Conservation (phyloP, 257 asterid genomes). For the Nicotiana tabacum region DNA sequence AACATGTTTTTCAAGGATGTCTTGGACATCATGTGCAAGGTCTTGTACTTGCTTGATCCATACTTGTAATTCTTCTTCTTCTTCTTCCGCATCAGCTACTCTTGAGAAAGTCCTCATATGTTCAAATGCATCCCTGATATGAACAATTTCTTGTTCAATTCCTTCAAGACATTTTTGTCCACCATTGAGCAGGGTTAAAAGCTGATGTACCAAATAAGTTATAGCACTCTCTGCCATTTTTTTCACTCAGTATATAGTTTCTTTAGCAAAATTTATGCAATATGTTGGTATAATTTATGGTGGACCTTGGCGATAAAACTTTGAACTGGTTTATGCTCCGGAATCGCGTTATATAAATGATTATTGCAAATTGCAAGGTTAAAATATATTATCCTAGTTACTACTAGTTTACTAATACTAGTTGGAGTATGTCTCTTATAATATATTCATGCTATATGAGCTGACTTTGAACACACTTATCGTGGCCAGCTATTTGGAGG, state of each 20-base stretch:
- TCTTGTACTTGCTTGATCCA: constrained; percentile 41
- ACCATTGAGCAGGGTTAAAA: constrained; percentile 13
- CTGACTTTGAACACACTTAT: neutral
- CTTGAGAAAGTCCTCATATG: constrained; percentile 30
- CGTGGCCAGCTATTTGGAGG: neutral
- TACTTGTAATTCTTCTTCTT: constrained; percentile 18
- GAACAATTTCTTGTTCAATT: constrained; percentile 9
- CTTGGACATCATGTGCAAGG: constrained; percentile 29
- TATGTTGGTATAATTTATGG: neutral
- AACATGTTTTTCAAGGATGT: constrained; percentile 30
- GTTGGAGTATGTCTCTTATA: neutral
- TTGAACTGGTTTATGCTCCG: neutral
- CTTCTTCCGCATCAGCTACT: constrained; percentile 30
- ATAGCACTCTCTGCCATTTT: constrained; percentile 29
- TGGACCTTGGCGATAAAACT: neutral
- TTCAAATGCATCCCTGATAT: constrained; percentile 23
- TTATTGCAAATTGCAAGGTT: neutral
- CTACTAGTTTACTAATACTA: neutral
- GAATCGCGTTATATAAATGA: neutral
- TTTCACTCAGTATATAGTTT: neutral
- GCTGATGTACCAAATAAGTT: constrained; percentile 12
- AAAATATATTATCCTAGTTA: neutral
- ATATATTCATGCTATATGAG: neutral
- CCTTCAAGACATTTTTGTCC: constrained; percentile 12
- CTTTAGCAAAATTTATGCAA: neutral